Evolutionary conservation across 2,329 filamentous ascomycete species (phyloP).

Genomic region (Stachybotrys chlorohalonatus): DNA sequence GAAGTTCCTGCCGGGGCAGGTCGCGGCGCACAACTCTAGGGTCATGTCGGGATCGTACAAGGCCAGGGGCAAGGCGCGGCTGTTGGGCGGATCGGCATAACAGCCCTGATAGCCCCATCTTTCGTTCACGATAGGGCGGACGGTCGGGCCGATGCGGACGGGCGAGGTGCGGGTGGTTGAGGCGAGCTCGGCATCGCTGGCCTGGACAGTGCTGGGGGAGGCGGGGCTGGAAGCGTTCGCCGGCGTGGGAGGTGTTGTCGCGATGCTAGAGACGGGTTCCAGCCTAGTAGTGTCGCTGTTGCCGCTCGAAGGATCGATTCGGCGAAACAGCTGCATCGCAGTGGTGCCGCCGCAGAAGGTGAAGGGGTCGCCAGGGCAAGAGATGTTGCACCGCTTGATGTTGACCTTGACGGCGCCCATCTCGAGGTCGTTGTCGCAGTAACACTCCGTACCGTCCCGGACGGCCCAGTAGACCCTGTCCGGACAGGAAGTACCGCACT

Average conservation of each 20-base stretch:
- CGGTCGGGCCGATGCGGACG: conserved; percentile 13
- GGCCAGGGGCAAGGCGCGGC: conserved; percentile 12
- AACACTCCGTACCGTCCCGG: not conserved
- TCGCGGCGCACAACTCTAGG: conserved; percentile 16
- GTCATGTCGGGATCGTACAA: conserved; percentile 11
- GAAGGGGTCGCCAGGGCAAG: not conserved
- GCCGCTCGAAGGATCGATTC: no score
- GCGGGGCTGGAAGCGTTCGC: not conserved
- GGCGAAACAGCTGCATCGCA: not conserved
- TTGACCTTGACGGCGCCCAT: not conserved
- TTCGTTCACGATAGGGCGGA: conserved; percentile 12
- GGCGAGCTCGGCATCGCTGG: not conserved
- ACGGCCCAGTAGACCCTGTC: not conserved
- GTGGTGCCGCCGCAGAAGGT: not conserved
- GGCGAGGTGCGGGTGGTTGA: conserved; percentile 8
- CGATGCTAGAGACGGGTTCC: no score
- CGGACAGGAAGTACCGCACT: not conserved
- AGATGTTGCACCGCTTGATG: not conserved
- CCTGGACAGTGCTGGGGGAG: not conserved
- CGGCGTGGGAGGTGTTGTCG: conserved; percentile 1
- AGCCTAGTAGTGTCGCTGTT: no score
- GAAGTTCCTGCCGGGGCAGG: conserved; percentile 21
- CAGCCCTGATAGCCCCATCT: conserved; percentile 25
- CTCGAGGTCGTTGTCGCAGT: not conserved
- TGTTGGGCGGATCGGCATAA: conserved; percentile 22